Conservation (phyloP, 2,329 filamentous ascomycete genomes). For the Diplodia intermedia region DNA sequence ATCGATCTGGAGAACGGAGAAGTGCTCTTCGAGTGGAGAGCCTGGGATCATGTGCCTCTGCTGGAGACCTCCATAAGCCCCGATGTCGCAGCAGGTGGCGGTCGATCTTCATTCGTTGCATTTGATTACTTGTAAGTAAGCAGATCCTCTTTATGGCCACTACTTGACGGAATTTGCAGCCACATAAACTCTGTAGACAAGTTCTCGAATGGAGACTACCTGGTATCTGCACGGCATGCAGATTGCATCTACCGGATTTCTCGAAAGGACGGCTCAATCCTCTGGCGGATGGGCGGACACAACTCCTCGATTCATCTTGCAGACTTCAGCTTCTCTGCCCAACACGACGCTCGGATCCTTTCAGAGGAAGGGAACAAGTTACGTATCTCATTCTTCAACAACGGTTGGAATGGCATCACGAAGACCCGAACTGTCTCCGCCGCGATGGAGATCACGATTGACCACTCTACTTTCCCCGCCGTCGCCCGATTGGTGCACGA, state of each 20-base stretch:
- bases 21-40: slow-evolving; percentile 65
- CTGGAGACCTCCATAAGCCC: background rate
- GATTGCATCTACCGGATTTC: slow-evolving; percentile 41
- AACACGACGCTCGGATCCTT: slow-evolving; percentile 21
- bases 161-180: slow-evolving; percentile 37
- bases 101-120: background rate
- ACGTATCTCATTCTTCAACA: slow-evolving; percentile 59
- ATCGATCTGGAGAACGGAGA: slow-evolving; percentile 48
- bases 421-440: slow-evolving; percentile 35
- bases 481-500: background rate
- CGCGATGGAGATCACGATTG: background rate
- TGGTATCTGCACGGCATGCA: slow-evolving; percentile 43
- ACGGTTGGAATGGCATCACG: slow-evolving; percentile 45
- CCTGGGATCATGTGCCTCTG: slow-evolving; percentile 61
- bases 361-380: background rate
- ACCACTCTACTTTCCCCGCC: slow-evolving; percentile 22
- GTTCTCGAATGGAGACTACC: slow-evolving; percentile 41
- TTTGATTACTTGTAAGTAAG: slow-evolving; percentile 13
- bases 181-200: slow-evolving; percentile 51
- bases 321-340: slow-evolving; percentile 34
- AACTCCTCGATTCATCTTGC: slow-evolving; percentile 33
- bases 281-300: slow-evolving; percentile 45
- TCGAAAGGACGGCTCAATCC: slow-evolving; percentile 38
- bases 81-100: background rate
- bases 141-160: background rate